These are phyloP conservation scores for Hibiscus mutabilis DNA, from an alignment of 345 rosid species.

Conservation along the genomic window DNA sequence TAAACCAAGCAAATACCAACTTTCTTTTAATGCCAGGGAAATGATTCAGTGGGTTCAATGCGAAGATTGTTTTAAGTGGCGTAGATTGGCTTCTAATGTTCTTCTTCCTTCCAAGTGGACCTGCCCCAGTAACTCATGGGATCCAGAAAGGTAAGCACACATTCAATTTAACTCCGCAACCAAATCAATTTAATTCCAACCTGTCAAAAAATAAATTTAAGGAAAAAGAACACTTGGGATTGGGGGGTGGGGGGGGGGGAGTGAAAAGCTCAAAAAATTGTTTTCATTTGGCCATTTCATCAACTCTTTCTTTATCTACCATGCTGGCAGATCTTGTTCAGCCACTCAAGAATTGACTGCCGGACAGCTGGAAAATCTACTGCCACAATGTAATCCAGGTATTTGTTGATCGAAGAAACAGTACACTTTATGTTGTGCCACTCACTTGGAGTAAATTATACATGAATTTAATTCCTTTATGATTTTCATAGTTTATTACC, in stretches of 20 bases:
- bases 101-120: constrained; percentile 71
- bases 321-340: constrained; percentile 53
- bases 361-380: constrained; percentile 54
- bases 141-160: constrained; percentile 51
- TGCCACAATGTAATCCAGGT: constrained; percentile 43
- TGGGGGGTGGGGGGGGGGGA: too few species aligned
- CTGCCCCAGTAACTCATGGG: constrained; percentile 58
- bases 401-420: constrained; percentile 16
- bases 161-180: background rate
- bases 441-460: background rate
- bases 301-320: constrained; percentile 1
- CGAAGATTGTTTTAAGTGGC: constrained; percentile 74
- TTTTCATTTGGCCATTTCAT: background rate
- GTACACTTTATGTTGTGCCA: background rate
- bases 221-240: background rate
- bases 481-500: background rate
- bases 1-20: background rate
- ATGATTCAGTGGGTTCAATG: constrained; percentile 72
- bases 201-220: background rate
- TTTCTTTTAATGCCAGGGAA: constrained; percentile 29
- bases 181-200: background rate
- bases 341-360: constrained; percentile 49
- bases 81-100: constrained; percentile 52
- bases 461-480: constrained; percentile 10
- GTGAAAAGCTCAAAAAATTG: background rate